These are phyloP conservation scores for Salix koriyanagi DNA, from an alignment of 345 rosid species.

Conservation along the genomic window DNA sequence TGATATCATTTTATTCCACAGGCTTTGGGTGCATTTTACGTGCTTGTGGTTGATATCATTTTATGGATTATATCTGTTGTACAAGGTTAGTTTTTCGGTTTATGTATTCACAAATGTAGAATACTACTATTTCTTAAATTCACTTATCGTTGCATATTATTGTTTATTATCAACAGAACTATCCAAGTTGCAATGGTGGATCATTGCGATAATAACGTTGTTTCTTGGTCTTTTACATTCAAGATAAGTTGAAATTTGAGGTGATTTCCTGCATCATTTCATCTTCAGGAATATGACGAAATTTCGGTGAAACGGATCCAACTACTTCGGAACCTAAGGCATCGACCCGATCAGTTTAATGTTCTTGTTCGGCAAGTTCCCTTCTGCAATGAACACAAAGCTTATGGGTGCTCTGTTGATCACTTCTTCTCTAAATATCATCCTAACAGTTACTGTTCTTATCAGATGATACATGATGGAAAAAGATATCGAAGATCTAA, in stretches of 20 bases:
- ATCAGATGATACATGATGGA: slow-evolving; percentile 64
- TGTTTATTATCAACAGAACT: not conserved
- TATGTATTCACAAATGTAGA: not conserved
- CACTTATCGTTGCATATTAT: no score
- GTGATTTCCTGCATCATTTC: slow-evolving; percentile 32
- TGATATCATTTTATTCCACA: slow-evolving; percentile 12
- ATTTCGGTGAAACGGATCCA: slow-evolving; percentile 60
- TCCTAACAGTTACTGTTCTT: slow-evolving; percentile 55
- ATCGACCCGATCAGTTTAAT: slow-evolving; percentile 71
- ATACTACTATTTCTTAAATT: no score
- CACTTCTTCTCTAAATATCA: slow-evolving; percentile 78
- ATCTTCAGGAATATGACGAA: slow-evolving; percentile 68
- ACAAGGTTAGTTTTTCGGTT: slow-evolving; percentile 47
- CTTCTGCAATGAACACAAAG: slow-evolving; percentile 50
- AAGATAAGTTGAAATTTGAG: slow-evolving; percentile 16
- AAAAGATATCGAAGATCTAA: slow-evolving; percentile 49
- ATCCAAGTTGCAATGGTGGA: slow-evolving; percentile 5
- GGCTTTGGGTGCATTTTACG: slow-evolving; percentile 92
- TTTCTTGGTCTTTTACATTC: slow-evolving; percentile 13
- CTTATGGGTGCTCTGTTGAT: slow-evolving; percentile 58
- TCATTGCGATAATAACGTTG: slow-evolving; percentile 1
- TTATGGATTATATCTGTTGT: slow-evolving; percentile 58
- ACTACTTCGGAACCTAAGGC: slow-evolving; percentile 43
- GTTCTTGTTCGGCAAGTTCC: slow-evolving; percentile 78
- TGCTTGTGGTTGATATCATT: slow-evolving; percentile 79